Conservation (phyloP, 306 rosid genomes). For the Citrullus amarus region DNA sequence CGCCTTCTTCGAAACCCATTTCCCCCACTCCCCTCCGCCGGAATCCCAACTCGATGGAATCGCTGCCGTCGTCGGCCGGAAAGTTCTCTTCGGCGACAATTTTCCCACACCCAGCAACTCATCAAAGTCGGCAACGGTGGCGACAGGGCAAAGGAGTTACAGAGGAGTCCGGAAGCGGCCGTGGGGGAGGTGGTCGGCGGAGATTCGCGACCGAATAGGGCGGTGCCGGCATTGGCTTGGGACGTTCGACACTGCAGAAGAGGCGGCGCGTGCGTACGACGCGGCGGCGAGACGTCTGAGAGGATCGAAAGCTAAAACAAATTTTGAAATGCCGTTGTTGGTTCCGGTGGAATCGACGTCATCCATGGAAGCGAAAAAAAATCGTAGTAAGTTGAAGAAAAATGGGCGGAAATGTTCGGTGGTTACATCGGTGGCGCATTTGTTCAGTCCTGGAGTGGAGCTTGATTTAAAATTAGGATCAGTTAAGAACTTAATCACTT, state of each 20-base stretch:
- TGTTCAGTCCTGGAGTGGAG: slow-evolving; percentile 40
- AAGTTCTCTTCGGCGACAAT: slow-evolving; percentile 37
- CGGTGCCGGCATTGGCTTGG: slow-evolving; percentile 89
- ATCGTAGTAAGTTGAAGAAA: neutral
- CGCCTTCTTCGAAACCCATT: slow-evolving; percentile 8
- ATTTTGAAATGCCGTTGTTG: slow-evolving; percentile 52
- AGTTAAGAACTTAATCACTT: neutral
- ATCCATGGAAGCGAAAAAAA: slow-evolving; percentile 1
- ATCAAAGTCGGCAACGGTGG: neutral
- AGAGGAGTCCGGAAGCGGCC: slow-evolving; percentile 89
- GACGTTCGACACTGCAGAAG: slow-evolving; percentile 86
- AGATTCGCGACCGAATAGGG: slow-evolving; percentile 76
- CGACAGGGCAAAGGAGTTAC: slow-evolving; percentile 32
- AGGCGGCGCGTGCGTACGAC: slow-evolving; percentile 91
- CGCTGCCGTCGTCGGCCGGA: slow-evolving; percentile 71
- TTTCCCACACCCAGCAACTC: neutral
- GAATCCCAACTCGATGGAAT: slow-evolving; percentile 49
- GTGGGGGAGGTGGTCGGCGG: slow-evolving; percentile 95
- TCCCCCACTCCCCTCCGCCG: slow-evolving; percentile 3
- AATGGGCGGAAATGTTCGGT: slow-evolving; percentile 30
- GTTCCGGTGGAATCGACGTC: slow-evolving; percentile 22
- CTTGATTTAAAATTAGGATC: slow-evolving; percentile 36
- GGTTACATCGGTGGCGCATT: slow-evolving; percentile 49
- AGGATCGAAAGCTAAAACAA: slow-evolving; percentile 70
- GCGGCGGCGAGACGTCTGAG: slow-evolving; percentile 78